Conservation (phyloP, 495 filamentous ascomycete species). For the Tetracladium marchalianum region DNA sequence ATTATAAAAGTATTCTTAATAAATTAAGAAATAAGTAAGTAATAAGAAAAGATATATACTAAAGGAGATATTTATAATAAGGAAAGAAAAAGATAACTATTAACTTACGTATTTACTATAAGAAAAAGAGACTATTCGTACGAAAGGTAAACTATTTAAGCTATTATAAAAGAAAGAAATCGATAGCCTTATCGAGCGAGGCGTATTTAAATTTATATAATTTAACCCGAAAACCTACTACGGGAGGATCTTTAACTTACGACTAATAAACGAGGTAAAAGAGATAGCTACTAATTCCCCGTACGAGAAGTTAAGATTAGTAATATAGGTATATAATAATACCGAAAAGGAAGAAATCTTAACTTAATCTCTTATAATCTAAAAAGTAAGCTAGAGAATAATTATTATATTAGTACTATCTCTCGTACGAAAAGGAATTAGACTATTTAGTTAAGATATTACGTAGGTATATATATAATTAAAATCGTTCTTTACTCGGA, state of each 20-base stretch:
- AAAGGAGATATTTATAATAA: no score
- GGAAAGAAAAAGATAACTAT: no score
- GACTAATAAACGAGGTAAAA: constrained; percentile 1
- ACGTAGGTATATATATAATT: constrained; percentile 1
- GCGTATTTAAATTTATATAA: background rate
- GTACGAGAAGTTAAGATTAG: constrained; percentile 1
- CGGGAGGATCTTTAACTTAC: background rate
- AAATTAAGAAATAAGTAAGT: no score
- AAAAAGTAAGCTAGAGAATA: background rate
- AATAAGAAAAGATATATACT: no score
- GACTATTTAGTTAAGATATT: background rate
- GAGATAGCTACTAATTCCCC: background rate
- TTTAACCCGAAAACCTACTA: background rate
- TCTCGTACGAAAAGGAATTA: background rate
- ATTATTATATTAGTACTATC: background rate
- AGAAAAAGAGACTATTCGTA: background rate
- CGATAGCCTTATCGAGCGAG: background rate
- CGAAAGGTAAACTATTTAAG: background rate
- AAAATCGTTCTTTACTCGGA: background rate
- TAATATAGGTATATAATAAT: constrained; percentile 1
- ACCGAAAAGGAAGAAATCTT: background rate
- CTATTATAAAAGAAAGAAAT: background rate
- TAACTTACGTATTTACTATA: background rate
- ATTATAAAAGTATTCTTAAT: no score
- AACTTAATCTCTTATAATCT: background rate